A percentile compares a stretch with the other conserved stretches of the same genome.
Evolutionary conservation across 2,329 filamentous ascomycete species (phyloP).

Genomic region (Herpotrichia juniperi): DNA sequence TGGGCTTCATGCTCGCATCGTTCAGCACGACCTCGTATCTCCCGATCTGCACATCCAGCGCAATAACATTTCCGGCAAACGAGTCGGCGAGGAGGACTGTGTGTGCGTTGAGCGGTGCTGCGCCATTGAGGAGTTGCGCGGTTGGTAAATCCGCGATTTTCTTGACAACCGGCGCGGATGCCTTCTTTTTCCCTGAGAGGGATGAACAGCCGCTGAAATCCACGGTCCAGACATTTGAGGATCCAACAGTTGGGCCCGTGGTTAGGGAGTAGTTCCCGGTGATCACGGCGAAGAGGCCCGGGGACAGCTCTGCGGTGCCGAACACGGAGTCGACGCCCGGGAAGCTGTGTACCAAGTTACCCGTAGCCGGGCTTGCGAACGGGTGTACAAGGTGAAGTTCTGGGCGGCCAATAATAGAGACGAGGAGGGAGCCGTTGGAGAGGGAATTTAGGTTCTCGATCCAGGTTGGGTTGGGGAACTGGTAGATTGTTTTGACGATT

Average conservation of each 20-base stretch:
- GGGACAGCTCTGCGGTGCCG: constrained; percentile 44
- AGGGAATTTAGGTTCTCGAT: constrained; percentile 48
- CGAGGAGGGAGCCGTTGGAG: constrained; percentile 44
- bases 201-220: too few relatives aligned
- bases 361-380: constrained; percentile 15
- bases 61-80: not conserved
- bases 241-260: constrained; percentile 9
- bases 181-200: not conserved
- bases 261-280: constrained; percentile 18
- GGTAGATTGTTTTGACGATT: too few relatives aligned
- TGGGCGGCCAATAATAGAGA: constrained; percentile 31
- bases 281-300: constrained; percentile 42
- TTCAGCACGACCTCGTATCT: not conserved
- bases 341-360: constrained; percentile 34
- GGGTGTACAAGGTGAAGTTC: constrained; percentile 45
- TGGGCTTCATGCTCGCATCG: not conserved
- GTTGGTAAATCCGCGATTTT: not conserved
- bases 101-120: not conserved
- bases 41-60: not conserved
- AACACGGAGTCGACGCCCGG: constrained; percentile 26
- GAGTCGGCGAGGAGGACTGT: not conserved
- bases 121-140: not conserved
- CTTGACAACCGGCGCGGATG: not conserved
- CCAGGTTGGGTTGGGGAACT: constrained; percentile 33
- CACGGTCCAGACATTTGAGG: constrained; percentile 24